phyloP scores from a whole-genome alignment of 176 grass and related monocot genomes.

The sorghum (Sorghum bicolor) region Sorghum_bicolor_NCBIv3 NC_012870.2:10277001-10277500 shows the following conservation, averaged over 20 bases:
- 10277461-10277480: slow-evolving; percentile 19
- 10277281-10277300: slow-evolving; percentile 49
- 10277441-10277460: not conserved
- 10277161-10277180: not conserved
- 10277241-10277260: slow-evolving; percentile 79
- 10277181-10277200: not conserved
- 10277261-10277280: slow-evolving; percentile 76
- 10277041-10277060: slow-evolving; percentile 95
- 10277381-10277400: not conserved
- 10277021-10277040: slow-evolving; percentile 77
- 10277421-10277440: not conserved
- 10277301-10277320: slow-evolving; percentile 10
- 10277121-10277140: slow-evolving; percentile 16
- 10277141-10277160: not conserved
- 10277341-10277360: not conserved
- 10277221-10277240: slow-evolving; percentile 44
- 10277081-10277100: slow-evolving; percentile 32
- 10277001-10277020: slow-evolving; percentile 52
- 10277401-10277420: not conserved
- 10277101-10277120: slow-evolving; percentile 50
- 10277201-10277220: slow-evolving; percentile 19
- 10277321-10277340: not conserved
- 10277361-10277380: slow-evolving; percentile 14
- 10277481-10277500: not conserved
- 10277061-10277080: slow-evolving; percentile 36